These are phyloP conservation scores for Fusarium acutatum DNA, from an alignment of 2,329 filamentous ascomycete genomes.

Conservation along the genomic window DNA sequence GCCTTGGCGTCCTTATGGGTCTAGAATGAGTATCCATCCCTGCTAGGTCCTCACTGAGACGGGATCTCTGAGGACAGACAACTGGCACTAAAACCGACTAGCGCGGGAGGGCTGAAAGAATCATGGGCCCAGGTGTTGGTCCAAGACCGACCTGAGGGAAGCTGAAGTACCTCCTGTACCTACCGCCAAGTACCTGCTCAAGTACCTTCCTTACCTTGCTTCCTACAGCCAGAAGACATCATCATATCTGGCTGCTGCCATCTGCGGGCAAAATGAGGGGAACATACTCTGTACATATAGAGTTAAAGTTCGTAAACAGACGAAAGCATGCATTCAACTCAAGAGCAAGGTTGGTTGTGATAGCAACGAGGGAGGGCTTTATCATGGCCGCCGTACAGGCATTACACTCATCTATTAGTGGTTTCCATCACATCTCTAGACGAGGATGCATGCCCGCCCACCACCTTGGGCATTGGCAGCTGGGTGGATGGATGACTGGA, in stretches of 20 bases:
- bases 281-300: background rate
- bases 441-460: slow-evolving; percentile 18
- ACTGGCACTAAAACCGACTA: slow-evolving; percentile 44
- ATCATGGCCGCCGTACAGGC: background rate
- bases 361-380: background rate
- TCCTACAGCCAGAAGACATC: background rate
- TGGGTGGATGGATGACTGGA: background rate
- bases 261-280: background rate
- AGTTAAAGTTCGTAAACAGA: background rate
- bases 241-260: background rate
- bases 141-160: slow-evolving; percentile 8
- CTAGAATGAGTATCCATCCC: background rate
- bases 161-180: background rate
- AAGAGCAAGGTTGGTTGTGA: background rate
- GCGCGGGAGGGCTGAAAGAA: slow-evolving; percentile 51
- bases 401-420: background rate
- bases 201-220: background rate
- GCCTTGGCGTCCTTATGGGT: slow-evolving; percentile 29
- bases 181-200: background rate
- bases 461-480: slow-evolving; percentile 26
- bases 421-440: slow-evolving; percentile 14
- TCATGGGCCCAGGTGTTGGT: slow-evolving; percentile 39
- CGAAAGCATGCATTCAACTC: background rate
- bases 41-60: slow-evolving; percentile 38
- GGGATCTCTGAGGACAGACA: slow-evolving; percentile 42